Evolutionary conservation across 192 early-diverging fungal genomes (phyloP).

Genomic region (Podila verticillata): DNA sequence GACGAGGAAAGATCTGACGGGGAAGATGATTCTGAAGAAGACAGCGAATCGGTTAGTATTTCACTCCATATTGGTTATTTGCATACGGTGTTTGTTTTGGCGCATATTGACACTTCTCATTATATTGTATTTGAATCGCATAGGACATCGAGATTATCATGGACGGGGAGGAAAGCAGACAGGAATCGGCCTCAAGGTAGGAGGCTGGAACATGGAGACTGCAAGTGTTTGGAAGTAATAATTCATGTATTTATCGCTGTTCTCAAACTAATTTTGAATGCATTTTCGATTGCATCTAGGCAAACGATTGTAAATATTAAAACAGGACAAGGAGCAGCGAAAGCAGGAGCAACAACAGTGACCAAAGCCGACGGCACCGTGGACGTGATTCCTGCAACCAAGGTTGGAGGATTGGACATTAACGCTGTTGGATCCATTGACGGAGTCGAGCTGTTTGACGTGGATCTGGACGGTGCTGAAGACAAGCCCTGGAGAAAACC

Average conservation of each 20-base stretch:
- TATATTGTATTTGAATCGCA: neutral
- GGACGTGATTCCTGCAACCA: conserved; percentile 49
- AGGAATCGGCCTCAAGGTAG: conserved; percentile 39
- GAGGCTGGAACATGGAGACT: neutral
- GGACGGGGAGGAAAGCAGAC: conserved; percentile 58
- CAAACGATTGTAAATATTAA: conserved; percentile 61
- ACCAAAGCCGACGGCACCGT: conserved; percentile 50
- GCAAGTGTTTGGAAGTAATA: too few species aligned
- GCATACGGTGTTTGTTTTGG: neutral
- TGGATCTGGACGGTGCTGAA: conserved; percentile 91
- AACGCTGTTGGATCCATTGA: conserved; percentile 82
- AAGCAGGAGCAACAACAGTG: conserved; percentile 43
- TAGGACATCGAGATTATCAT: conserved; percentile 81
- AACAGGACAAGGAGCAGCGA: conserved; percentile 44
- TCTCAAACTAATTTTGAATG: too few species aligned
- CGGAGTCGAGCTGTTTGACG: conserved; percentile 85
- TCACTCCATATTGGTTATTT: neutral
- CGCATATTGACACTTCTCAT: too few species aligned
- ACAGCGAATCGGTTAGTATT: conserved; percentile 69
- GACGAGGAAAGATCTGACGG: conserved; percentile 56
- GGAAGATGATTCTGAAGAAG: conserved; percentile 64
- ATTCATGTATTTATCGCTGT: too few species aligned
- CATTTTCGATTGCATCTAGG: neutral
- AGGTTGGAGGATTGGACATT: conserved; percentile 64
- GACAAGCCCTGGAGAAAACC: conserved; percentile 98